Evolutionary conservation across 345 rosid species (phyloP).

Genomic region (Eutrema yunnanense): DNA sequence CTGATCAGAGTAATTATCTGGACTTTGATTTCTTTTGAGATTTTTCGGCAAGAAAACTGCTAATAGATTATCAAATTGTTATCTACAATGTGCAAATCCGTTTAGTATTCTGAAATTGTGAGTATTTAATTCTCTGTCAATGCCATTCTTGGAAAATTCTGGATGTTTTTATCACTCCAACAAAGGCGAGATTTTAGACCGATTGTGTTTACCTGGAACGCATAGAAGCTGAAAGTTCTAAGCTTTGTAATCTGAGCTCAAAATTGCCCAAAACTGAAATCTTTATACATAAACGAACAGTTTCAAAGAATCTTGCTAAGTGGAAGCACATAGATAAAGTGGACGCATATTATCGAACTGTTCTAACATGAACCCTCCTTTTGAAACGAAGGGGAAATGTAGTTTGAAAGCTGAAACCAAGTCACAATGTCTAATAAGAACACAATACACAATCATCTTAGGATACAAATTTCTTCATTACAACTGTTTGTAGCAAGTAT

Average conservation of each 20-base stretch:
- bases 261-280: neutral
- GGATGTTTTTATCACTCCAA: neutral
- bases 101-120: slow-evolving; percentile 3
- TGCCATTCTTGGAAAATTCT: slow-evolving; percentile 4
- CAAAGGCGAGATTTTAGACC: too few relatives aligned
- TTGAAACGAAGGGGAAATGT: slow-evolving; percentile 3
- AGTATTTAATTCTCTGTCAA: slow-evolving; percentile 1
- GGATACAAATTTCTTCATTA: slow-evolving; percentile 18
- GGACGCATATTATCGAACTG: neutral
- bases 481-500: slow-evolving; percentile 65
- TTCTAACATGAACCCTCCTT: slow-evolving; percentile 1
- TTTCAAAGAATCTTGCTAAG: neutral
- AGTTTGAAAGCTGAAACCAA: slow-evolving; percentile 15
- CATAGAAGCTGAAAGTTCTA: neutral
- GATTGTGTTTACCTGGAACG: neutral
- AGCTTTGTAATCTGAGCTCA: neutral
- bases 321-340: neutral
- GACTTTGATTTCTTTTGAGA: slow-evolving; percentile 69
- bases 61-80: slow-evolving; percentile 12
- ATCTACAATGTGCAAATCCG: slow-evolving; percentile 6
- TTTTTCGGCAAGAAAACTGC: slow-evolving; percentile 5
- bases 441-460: slow-evolving; percentile 16
- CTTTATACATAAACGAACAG: neutral
- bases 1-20: slow-evolving; percentile 48
- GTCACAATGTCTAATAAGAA: neutral